A percentile compares a stretch with the other conserved stretches of the same genome.
Conservation (phyloP, 129 eudicot genomes). For the Flaveria trinervia region DNA sequence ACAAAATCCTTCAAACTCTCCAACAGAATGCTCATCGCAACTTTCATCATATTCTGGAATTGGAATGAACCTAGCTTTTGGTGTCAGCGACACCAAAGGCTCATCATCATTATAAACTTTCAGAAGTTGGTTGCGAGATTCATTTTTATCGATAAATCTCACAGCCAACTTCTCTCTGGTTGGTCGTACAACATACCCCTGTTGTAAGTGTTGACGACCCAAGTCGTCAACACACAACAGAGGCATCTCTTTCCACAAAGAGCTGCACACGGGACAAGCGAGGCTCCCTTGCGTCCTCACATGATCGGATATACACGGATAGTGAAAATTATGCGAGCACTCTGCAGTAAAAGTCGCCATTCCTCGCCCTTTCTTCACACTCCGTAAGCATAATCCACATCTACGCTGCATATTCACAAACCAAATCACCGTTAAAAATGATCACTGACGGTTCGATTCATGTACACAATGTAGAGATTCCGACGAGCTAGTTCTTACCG, state of each 20-base stretch:
- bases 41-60: constrained; percentile 47
- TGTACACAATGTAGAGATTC: too few relatives aligned
- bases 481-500: constrained; percentile 35
- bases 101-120: constrained; percentile 65
- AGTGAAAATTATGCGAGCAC: constrained; percentile 79
- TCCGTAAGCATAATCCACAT: constrained; percentile 73
- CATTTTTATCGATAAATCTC: too few relatives aligned
- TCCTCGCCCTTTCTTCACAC: constrained; percentile 73
- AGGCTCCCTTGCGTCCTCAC: constrained; percentile 37
- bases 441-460: neutral
- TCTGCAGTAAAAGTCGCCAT: constrained; percentile 84
- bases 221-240: constrained; percentile 22
- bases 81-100: constrained; percentile 31
- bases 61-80: constrained; percentile 32
- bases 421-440: neutral
- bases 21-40: constrained; percentile 12
- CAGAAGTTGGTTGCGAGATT: constrained; percentile 35
- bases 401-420: constrained; percentile 43
- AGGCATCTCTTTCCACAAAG: constrained; percentile 40
- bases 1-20: constrained; percentile 34
- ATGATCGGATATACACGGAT: constrained; percentile 48
- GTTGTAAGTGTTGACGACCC: neutral
- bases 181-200: constrained; percentile 11
- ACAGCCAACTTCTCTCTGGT: constrained; percentile 28
- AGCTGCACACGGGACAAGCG: constrained; percentile 41